Evolutionary conservation across 768 basidiomycete species (phyloP).

Genomic region (Crassisporium funariophilum): DNA sequence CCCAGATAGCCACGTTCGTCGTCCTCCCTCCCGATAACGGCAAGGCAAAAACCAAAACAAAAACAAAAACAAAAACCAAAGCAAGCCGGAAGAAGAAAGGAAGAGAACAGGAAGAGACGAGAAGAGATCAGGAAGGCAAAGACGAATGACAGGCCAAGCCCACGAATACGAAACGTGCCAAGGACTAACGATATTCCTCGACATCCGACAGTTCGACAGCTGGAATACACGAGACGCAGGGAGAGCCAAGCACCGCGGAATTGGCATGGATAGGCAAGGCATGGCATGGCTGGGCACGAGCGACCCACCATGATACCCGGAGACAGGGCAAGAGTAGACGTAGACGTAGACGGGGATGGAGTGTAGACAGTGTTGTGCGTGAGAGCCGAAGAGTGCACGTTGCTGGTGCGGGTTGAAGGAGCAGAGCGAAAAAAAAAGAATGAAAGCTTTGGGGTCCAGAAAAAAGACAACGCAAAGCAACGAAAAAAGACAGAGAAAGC

Average conservation of each 20-base stretch:
- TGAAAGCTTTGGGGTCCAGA: background rate
- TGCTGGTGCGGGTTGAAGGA: no score
- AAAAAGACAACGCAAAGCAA: background rate
- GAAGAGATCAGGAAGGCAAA: background rate
- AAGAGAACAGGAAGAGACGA: constrained; percentile 3
- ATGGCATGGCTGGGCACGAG: no score
- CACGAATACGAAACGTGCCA: background rate
- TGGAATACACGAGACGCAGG: background rate
- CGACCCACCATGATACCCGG: no score
- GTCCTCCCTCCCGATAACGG: no score
- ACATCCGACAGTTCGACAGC: background rate
- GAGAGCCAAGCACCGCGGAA: no score
- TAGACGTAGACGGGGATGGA: no score
- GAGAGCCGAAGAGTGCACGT: no score
- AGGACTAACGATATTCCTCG: constrained; percentile 1
- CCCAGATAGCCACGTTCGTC: background rate
- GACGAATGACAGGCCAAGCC: background rate
- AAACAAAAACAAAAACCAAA: constrained; percentile 6
- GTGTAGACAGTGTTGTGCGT: no score
- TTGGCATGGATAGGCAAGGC: no score
- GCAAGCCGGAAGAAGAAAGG: constrained; percentile 4
- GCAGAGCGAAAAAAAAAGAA: background rate
- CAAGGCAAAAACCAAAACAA: background rate
- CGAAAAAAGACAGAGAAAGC: constrained; percentile 1
- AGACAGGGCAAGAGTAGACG: no score